These are phyloP conservation scores for Ceratocystis colombiana DNA, from an alignment of 2,329 filamentous ascomycete species.

Conservation along the genomic window DNA sequence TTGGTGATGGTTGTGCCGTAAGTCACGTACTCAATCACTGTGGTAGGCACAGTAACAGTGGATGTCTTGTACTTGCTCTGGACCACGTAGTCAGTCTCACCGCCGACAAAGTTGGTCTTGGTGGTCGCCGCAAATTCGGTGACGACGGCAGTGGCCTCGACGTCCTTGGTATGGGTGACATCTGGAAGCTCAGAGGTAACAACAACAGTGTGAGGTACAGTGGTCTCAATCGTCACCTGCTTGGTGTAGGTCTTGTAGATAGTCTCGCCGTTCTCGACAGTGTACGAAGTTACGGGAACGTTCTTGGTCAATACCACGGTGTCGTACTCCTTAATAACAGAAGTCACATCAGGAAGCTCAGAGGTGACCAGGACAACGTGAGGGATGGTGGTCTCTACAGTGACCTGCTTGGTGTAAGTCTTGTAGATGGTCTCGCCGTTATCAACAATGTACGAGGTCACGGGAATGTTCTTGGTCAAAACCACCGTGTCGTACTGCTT, in stretches of 20 bases:
- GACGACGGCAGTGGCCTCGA: constrained; percentile 3
- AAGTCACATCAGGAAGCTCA: constrained; percentile 11
- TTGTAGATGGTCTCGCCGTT: constrained; percentile 21
- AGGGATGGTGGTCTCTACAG: constrained; percentile 3
- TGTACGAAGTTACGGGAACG: constrained; percentile 7
- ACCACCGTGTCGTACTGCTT: constrained; percentile 8
- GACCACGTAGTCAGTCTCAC: constrained; percentile 14
- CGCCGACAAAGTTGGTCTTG: constrained; percentile 7
- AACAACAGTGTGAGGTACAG: constrained; percentile 4
- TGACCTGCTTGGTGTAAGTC: constrained; percentile 14
- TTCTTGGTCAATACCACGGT: constrained; percentile 17
- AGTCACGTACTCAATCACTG: constrained; percentile 11
- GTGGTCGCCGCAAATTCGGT: constrained; percentile 13
- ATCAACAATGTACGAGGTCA: constrained; percentile 3
- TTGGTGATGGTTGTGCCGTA: constrained; percentile 20
- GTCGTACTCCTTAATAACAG: neutral
- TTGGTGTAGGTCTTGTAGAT: constrained; percentile 11
- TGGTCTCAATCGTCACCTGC: neutral
- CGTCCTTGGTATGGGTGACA: constrained; percentile 8
- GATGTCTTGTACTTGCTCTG: constrained; percentile 1
- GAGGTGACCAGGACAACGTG: constrained; percentile 14
- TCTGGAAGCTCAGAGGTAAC: constrained; percentile 10
- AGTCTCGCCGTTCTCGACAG: constrained; percentile 17
- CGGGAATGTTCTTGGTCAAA: constrained; percentile 9
- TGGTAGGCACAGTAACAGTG: constrained; percentile 8